Evolutionary conservation across 352 stramenopile genomes (phyloP).

Genomic region (Phytophthora macrochlamydospora): DNA sequence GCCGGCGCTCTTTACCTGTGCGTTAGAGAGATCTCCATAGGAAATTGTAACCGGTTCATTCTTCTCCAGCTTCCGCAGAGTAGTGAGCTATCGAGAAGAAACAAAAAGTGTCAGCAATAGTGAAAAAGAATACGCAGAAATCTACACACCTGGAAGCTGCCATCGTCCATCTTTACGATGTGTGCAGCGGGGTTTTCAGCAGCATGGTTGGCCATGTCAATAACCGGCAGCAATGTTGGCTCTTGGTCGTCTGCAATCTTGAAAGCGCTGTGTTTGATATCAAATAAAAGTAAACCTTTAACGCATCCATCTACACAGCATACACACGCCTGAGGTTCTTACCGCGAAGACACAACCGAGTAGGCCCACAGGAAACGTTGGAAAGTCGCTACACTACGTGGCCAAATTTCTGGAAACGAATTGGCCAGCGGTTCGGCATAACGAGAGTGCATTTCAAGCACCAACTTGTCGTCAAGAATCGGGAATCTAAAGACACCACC

Average conservation of each 20-base stretch:
- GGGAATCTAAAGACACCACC: conserved; percentile 30
- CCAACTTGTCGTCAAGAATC: conserved; percentile 61
- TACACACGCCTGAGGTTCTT: not conserved
- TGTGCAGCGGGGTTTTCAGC: conserved; percentile 41
- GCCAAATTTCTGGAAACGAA: conserved; percentile 52
- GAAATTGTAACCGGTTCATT: conserved; percentile 65
- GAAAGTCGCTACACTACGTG: conserved; percentile 33
- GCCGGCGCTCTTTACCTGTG: conserved; percentile 45
- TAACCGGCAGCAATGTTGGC: conserved; percentile 70
- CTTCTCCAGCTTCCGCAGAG: conserved; percentile 49
- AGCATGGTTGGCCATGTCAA: conserved; percentile 83
- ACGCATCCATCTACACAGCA: too few relatives aligned
- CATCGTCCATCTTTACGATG: conserved; percentile 51
- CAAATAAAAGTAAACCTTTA: too few relatives aligned
- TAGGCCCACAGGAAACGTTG: conserved; percentile 71
- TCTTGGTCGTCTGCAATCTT: conserved; percentile 38
- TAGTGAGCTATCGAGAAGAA: conserved; percentile 41
- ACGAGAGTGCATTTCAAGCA: conserved; percentile 50
- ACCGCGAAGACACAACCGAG: conserved; percentile 72
- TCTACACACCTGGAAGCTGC: conserved; percentile 50
- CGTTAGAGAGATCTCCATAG: conserved; percentile 75
- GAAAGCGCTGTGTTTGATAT: conserved; percentile 42
- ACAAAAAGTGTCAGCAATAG: not conserved
- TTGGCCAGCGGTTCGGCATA: conserved; percentile 41
- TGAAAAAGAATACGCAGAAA: conserved; percentile 4